These are phyloP conservation scores for Boechera stricta DNA, from an alignment of 345 rosid genomes.

Conservation along the genomic window DNA sequence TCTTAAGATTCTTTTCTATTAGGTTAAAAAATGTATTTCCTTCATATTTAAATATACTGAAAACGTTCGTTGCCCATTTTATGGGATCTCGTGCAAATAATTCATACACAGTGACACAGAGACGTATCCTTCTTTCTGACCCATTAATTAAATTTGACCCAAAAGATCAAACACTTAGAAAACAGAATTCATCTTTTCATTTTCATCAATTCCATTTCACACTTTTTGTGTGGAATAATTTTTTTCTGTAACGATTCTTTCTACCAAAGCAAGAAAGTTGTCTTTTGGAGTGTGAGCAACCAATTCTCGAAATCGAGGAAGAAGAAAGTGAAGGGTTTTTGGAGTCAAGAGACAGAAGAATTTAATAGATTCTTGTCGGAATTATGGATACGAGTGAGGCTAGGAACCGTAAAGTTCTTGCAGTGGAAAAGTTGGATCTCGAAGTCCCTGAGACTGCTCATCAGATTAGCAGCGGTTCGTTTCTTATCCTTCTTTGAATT, in stretches of 20 bases:
- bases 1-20: slow-evolving; percentile 1
- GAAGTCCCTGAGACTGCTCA: slow-evolving; percentile 86
- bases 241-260: slow-evolving; percentile 20
- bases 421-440: slow-evolving; percentile 43
- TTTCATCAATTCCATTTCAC: slow-evolving; percentile 35
- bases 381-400: slow-evolving; percentile 40
- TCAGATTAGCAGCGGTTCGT: slow-evolving; percentile 76
- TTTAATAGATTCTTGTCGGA: slow-evolving; percentile 26
- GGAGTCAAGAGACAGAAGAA: background rate
- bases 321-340: slow-evolving; percentile 31
- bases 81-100: slow-evolving; percentile 37
- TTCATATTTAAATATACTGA: background rate
- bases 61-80: slow-evolving; percentile 4
- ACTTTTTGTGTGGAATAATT: slow-evolving; percentile 19
- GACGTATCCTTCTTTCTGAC: slow-evolving; percentile 37
- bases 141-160: slow-evolving; percentile 30
- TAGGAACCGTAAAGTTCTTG: slow-evolving; percentile 41
- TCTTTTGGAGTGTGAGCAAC: slow-evolving; percentile 27
- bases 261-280: slow-evolving; percentile 21
- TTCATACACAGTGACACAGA: background rate
- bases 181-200: slow-evolving; percentile 27
- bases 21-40: background rate
- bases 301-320: slow-evolving; percentile 12
- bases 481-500: background rate
- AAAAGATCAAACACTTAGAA: slow-evolving; percentile 1